Evolutionary conservation across 116 monocot genomes (phyloP).

Genomic region (Zostera marina): DNA sequence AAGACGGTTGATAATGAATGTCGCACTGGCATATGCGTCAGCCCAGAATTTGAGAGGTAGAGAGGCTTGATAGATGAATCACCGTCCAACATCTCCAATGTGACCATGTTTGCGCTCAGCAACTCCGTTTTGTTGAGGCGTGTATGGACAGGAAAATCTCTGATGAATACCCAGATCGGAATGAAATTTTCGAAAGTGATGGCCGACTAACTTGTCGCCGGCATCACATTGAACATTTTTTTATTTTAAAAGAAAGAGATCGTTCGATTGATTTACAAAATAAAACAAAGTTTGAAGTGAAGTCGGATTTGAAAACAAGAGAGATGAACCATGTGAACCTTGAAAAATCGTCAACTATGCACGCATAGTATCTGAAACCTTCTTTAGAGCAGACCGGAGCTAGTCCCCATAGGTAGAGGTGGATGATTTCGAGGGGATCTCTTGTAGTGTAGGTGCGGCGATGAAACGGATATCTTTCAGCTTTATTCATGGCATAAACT

Average conservation of each 20-base stretch:
- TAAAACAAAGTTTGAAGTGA: background rate
- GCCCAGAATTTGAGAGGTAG: too few species aligned
- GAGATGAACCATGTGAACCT: background rate
- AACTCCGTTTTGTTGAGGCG: background rate
- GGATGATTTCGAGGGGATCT: background rate
- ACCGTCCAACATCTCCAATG: background rate
- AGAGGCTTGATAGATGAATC: background rate
- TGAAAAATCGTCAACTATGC: background rate
- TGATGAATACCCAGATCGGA: background rate
- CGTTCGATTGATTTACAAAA: too few species aligned
- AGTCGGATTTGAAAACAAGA: background rate
- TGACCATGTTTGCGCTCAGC: too few species aligned
- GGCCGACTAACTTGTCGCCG: background rate
- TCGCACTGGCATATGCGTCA: too few species aligned
- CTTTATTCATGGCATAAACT: background rate
- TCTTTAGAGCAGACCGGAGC: background rate
- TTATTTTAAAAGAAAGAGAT: background rate
- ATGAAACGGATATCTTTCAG: background rate
- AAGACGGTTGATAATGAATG: too few species aligned
- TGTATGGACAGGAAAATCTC: background rate
- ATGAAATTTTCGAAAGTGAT: background rate
- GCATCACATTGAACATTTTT: background rate
- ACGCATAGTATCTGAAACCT: too few species aligned
- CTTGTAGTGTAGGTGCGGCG: background rate
- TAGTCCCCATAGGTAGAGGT: background rate